Conservation (phyloP, 805 yeast species). For the Vanderwaltozyma yarrowii region DNA sequence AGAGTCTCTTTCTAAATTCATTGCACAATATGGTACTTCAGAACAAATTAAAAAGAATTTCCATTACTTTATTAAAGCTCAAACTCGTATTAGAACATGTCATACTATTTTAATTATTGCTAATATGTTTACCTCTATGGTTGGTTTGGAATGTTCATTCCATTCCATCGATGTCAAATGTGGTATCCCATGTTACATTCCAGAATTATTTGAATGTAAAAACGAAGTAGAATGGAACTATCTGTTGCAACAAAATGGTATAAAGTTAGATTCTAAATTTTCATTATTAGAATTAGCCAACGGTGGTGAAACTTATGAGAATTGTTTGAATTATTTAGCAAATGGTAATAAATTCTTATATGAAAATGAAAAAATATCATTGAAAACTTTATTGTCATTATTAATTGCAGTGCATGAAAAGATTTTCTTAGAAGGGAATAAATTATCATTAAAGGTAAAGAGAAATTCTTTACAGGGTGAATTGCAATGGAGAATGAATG, state of each 20-base stretch:
- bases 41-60: conserved; percentile 28
- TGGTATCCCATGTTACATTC: conserved; percentile 56
- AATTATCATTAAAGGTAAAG: conserved; percentile 23
- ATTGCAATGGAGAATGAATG: conserved; percentile 55
- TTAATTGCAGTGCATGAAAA: conserved; percentile 59
- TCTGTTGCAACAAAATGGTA: conserved; percentile 28
- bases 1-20: conserved; percentile 33
- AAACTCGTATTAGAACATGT: conserved; percentile 67
- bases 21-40: conserved; percentile 17
- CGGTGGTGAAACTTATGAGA: conserved; percentile 37
- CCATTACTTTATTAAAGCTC: conserved; percentile 53
- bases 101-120: conserved; percentile 55
- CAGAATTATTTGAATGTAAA: conserved; percentile 49
- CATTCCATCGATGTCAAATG: conserved; percentile 43
- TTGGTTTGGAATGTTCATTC: conserved; percentile 35
- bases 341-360: conserved; percentile 30
- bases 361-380: conserved; percentile 25
- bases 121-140: conserved; percentile 42
- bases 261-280: conserved; percentile 43
- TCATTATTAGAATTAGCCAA: conserved; percentile 48
- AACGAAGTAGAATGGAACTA: conserved; percentile 42
- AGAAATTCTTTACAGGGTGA: conserved; percentile 35
- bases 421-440: conserved; percentile 42
- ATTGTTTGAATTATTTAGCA: conserved; percentile 38
- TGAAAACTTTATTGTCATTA: conserved; percentile 39